Evolutionary conservation across 164 flowering plant species (phyloP), one percentile per base, ranked within the genome.

Genomic region (Vitis riparia): DNA sequence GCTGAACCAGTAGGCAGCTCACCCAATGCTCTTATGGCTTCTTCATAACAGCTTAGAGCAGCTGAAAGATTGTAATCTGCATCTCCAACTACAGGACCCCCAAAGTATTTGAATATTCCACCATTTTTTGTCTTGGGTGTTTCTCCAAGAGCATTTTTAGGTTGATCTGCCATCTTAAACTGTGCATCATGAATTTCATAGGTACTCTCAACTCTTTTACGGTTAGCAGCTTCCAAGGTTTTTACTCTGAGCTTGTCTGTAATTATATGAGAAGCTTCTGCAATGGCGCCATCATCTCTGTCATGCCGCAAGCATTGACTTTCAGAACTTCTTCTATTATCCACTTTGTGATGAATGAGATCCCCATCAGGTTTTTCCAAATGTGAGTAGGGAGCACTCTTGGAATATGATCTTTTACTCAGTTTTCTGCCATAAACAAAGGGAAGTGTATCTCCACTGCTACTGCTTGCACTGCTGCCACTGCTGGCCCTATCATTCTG

Each of bases 401-500:
- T 91, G 29, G 64, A 37, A 67, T 71, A 63, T 13, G 77, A 59
- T 74, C 77, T 90, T 75, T 78, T 91, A 75, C 70, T 72, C 58
- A 77, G 89, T 74, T 86, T 91, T 74, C 89, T 90, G 51, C 87
- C 79, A 76, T 83, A 73, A 71, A 73, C 47, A 49, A 75, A 72
- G 17, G 83, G 48, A 9, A 47, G 73, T 11, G 57, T 68, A 71
- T 76, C 80, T 69, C 86, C 79, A 66, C 70, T 74, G 71, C 98
- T 91, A 76, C 98, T 89, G 69, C 98, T 95, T 66, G 98, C 99
- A 79, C 97, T 91, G 77, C 79, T 89, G 32, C 99, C 98, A 83
- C 99, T 95, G 72, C 87, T 91, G 60, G 87, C 97, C 78, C 99
- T 84, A 73, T 95, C 98, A 82, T 92, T 90, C 81, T 82, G 86